These are phyloP conservation scores for Epichloe coenophiala DNA, from an alignment of 2,329 filamentous ascomycete species.

Conservation along the genomic window DNA sequence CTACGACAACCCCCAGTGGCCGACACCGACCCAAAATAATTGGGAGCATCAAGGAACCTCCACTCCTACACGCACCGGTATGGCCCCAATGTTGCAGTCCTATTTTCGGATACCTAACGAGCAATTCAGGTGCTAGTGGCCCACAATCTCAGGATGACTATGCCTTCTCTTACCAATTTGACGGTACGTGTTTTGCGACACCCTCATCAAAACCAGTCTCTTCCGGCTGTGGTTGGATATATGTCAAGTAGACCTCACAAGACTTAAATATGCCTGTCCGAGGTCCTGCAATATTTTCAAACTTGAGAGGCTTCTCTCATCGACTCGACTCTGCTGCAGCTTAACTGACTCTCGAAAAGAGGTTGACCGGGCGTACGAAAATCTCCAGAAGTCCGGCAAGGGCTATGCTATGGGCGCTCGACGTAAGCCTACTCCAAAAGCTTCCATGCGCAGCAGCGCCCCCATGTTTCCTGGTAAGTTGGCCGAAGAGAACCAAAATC, in stretches of 20 bases:
- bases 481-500: background rate
- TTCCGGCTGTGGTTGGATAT: background rate
- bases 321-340: background rate
- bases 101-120: slow-evolving; percentile 3
- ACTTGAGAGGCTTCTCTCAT: background rate
- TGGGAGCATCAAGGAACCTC: slow-evolving; percentile 32
- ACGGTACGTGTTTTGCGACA: slow-evolving; percentile 49
- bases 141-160: slow-evolving; percentile 62
- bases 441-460: slow-evolving; percentile 4
- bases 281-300: background rate
- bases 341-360: slow-evolving; percentile 39
- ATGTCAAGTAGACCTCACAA: background rate
- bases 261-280: background rate
- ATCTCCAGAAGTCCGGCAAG: slow-evolving; percentile 93
- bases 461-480: slow-evolving; percentile 5
- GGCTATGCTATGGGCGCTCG: slow-evolving; percentile 62
- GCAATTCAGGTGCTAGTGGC: slow-evolving; percentile 53
- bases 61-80: slow-evolving; percentile 28
- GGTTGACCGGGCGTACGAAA: slow-evolving; percentile 91
- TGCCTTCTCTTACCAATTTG: slow-evolving; percentile 78
- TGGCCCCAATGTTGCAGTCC: slow-evolving; percentile 1
- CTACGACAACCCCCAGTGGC: slow-evolving; percentile 31
- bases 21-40: slow-evolving; percentile 24
- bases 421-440: slow-evolving; percentile 42
- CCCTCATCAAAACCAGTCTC: background rate